phyloP scores from a whole-genome alignment of 1,284 basidiomycete genomes.

The Farysia itapuensis region DNA sequence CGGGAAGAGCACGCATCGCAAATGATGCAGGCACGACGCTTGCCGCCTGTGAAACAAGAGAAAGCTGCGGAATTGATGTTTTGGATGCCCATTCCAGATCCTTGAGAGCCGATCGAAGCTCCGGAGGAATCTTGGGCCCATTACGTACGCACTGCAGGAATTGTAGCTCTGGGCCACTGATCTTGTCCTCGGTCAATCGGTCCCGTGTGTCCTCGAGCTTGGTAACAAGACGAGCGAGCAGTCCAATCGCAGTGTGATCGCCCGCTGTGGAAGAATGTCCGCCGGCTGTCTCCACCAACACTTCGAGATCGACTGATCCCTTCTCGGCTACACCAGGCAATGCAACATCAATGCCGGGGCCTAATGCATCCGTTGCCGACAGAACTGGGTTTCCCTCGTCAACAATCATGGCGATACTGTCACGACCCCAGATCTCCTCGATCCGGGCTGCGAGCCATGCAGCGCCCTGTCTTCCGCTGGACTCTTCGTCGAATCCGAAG shows the following conservation, averaged over 20 bases:
- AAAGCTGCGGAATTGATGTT: slow-evolving; percentile 18
- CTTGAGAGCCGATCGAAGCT: slow-evolving; percentile 62
- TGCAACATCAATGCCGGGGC: slow-evolving; percentile 41
- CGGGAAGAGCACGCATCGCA: slow-evolving; percentile 7
- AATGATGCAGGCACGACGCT: slow-evolving; percentile 18
- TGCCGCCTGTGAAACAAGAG: slow-evolving; percentile 7
- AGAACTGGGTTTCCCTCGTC: slow-evolving; percentile 50
- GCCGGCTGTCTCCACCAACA: slow-evolving; percentile 63
- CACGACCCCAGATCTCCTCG: slow-evolving; percentile 40
- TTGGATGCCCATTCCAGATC: slow-evolving; percentile 39
- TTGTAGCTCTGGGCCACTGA: slow-evolving; percentile 50
- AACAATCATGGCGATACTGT: slow-evolving; percentile 50
- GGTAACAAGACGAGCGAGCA: slow-evolving; percentile 21
- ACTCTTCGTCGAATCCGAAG: slow-evolving; percentile 74
- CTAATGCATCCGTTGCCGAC: slow-evolving; percentile 14
- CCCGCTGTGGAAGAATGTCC: slow-evolving; percentile 67
- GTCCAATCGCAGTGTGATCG: slow-evolving; percentile 29
- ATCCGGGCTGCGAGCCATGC: slow-evolving; percentile 30
- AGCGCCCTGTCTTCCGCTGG: slow-evolving; percentile 51
- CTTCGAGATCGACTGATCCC: slow-evolving; percentile 63
- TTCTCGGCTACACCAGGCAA: slow-evolving; percentile 69
- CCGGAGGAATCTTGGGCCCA: slow-evolving; percentile 62
- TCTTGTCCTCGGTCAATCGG: slow-evolving; percentile 16
- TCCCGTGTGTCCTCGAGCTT: slow-evolving; percentile 33
- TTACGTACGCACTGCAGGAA: slow-evolving; percentile 65